phyloP scores from a whole-genome alignment of 1,284 basidiomycete species.

The Apiotrichum brassicae region DNA sequence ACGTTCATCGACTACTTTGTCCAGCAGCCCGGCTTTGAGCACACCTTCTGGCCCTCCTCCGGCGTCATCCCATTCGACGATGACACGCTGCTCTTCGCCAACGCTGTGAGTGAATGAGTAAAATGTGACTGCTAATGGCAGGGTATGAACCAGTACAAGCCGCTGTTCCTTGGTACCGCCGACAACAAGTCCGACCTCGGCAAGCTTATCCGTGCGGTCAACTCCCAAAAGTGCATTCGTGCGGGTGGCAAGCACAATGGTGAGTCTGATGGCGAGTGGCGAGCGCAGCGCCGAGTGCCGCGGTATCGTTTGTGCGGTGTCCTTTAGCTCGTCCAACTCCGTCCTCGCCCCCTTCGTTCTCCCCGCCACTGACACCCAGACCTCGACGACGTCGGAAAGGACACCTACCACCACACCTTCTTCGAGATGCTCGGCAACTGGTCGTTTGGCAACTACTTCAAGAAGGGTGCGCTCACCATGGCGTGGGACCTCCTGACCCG shows the following conservation, averaged over 20 bases:
- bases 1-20: conserved; percentile 74
- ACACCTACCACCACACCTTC: conserved; percentile 75
- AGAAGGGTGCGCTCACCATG: conserved; percentile 88
- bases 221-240: conserved; percentile 95
- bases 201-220: conserved; percentile 86
- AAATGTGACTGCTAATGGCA: conserved; percentile 7
- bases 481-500: conserved; percentile 90
- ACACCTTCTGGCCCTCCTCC: conserved; percentile 89
- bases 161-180: conserved; percentile 92
- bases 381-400: conserved; percentile 96
- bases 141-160: conserved; percentile 98
- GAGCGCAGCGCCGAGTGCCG: too few species aligned
- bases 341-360: too few species aligned
- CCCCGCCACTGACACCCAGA: conserved; percentile 52
- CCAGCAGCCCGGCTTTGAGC: conserved; percentile 56
- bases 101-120: conserved; percentile 56
- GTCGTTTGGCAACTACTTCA: conserved; percentile 99
- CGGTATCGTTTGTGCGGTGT: too few species aligned
- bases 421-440: conserved; percentile 99
- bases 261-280: conserved; percentile 45
- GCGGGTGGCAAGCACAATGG: conserved; percentile 99
- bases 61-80: conserved; percentile 95
- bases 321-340: too few species aligned
- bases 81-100: conserved; percentile 93
- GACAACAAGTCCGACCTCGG: conserved; percentile 83